These are phyloP conservation scores for Fusarium heterosporum DNA, from an alignment of 2,329 filamentous ascomycete genomes.

Conservation along the genomic window DNA sequence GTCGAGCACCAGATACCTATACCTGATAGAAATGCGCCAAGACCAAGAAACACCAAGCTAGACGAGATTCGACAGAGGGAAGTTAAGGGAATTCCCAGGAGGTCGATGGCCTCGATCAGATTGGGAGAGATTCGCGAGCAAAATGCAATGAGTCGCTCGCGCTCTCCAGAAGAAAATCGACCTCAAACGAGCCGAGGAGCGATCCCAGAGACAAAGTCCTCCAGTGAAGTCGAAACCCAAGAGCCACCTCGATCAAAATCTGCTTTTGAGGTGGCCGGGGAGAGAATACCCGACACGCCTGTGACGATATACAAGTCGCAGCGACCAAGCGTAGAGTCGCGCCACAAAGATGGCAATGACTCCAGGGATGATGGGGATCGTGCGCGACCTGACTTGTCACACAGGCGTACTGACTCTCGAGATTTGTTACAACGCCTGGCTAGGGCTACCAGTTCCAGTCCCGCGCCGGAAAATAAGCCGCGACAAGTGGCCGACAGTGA, in stretches of 20 bases:
- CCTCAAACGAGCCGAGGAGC: conserved; percentile 46
- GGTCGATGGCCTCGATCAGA: conserved; percentile 61
- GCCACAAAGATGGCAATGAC: conserved; percentile 6
- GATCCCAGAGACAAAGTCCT: conserved; percentile 19
- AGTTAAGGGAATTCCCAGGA: conserved; percentile 58
- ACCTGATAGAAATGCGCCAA: conserved; percentile 46
- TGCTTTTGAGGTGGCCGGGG: conserved; percentile 48
- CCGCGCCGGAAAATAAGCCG: conserved; percentile 49
- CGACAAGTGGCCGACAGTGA: conserved; percentile 32
- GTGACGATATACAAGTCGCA: conserved; percentile 55
- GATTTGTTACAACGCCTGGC: conserved; percentile 64
- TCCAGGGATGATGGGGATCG: conserved; percentile 24
- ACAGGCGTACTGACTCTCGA: conserved; percentile 56
- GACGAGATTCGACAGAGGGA: conserved; percentile 62
- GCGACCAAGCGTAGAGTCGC: conserved; percentile 26
- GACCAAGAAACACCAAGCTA: conserved; percentile 58
- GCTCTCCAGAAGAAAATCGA: conserved; percentile 56
- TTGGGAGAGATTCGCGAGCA: conserved; percentile 65
- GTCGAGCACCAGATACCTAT: conserved; percentile 51
- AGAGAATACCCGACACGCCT: conserved; percentile 55
- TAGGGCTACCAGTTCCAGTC: conserved; percentile 60
- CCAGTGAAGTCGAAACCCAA: conserved; percentile 21
- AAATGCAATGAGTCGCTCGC: conserved; percentile 59
- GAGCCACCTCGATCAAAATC: conserved; percentile 41
- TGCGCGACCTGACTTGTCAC: conserved; percentile 33